Conservation (phyloP, 768 basidiomycete species). For the Chiua virens region DNA sequence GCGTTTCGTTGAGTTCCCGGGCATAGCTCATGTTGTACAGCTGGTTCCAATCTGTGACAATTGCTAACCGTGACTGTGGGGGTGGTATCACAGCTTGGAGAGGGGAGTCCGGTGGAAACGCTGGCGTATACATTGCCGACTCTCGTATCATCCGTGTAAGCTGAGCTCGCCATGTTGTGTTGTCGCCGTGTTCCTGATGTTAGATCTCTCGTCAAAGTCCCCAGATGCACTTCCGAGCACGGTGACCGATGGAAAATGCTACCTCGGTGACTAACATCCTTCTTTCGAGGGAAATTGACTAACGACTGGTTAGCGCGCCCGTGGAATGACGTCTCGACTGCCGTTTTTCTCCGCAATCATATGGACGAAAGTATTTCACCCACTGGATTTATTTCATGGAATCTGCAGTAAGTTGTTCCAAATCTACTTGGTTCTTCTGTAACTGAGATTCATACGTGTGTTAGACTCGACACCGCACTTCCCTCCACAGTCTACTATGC, state of each 20-base stretch:
- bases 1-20: too few species aligned
- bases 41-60: constrained; percentile 57
- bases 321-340: constrained; percentile 61
- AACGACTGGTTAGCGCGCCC: constrained; percentile 37
- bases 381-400: constrained; percentile 51
- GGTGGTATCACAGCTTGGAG: constrained; percentile 67
- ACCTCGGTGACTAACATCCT: constrained; percentile 38
- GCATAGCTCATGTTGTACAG: constrained; percentile 27
- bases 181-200: too few species aligned
- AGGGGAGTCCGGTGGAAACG: constrained; percentile 39
- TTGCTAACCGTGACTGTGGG: constrained; percentile 62
- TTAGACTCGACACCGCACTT: too few species aligned
- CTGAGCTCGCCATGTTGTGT: too few species aligned
- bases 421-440: too few species aligned
- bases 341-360: constrained; percentile 41
- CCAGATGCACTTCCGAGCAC: constrained; percentile 56
- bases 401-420: constrained; percentile 10
- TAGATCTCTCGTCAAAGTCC: constrained; percentile 35
- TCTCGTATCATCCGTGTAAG: too few species aligned
- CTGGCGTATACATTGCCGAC: constrained; percentile 40
- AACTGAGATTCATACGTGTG: too few species aligned
- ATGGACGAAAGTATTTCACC: constrained; percentile 43
- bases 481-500: too few species aligned
- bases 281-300: background rate
- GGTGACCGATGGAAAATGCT: constrained; percentile 46